These are phyloP conservation scores for Echeveria elegans DNA, from an alignment of 164 flowering plant species.

Conservation along the genomic window DNA sequence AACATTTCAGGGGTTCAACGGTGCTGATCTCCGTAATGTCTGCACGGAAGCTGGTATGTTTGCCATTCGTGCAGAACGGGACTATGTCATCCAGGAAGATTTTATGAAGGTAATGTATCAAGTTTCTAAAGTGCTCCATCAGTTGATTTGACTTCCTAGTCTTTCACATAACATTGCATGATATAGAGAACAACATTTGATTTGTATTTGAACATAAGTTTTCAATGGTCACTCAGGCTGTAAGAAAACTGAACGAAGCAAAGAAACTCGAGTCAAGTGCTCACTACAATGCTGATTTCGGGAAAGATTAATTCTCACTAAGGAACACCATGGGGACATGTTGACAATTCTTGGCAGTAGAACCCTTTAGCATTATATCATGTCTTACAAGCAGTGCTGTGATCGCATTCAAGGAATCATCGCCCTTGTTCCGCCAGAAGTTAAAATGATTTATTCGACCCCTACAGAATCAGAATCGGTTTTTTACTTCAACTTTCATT, in stretches of 20 bases:
- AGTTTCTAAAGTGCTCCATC: not conserved
- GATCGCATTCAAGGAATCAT: too few relatives aligned
- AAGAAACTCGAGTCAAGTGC: conserved; percentile 88
- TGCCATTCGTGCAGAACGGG: conserved; percentile 91
- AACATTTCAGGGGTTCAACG: conserved; percentile 69
- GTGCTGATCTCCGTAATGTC: conserved; percentile 90
- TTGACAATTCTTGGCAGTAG: conserved; percentile 15
- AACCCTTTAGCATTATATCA: not conserved
- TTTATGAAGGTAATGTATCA: conserved; percentile 81
- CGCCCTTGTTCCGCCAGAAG: too few relatives aligned
- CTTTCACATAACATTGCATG: not conserved
- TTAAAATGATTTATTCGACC: too few relatives aligned
- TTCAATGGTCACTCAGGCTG: conserved; percentile 42
- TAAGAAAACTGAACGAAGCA: conserved; percentile 76
- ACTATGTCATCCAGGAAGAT: conserved; percentile 95
- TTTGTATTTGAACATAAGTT: not conserved
- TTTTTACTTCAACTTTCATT: too few relatives aligned
- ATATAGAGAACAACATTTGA: not conserved
- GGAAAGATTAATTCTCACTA: conserved; percentile 45
- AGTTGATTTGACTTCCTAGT: too few relatives aligned
- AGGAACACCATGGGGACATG: conserved; percentile 18
- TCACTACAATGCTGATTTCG: conserved; percentile 79
- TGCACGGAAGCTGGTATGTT: conserved; percentile 99
- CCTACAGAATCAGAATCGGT: too few relatives aligned
- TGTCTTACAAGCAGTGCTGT: too few relatives aligned